Evolutionary conservation across 2,329 filamentous ascomycete genomes (phyloP).

Genomic region (Colletotrichum sp.): DNA sequence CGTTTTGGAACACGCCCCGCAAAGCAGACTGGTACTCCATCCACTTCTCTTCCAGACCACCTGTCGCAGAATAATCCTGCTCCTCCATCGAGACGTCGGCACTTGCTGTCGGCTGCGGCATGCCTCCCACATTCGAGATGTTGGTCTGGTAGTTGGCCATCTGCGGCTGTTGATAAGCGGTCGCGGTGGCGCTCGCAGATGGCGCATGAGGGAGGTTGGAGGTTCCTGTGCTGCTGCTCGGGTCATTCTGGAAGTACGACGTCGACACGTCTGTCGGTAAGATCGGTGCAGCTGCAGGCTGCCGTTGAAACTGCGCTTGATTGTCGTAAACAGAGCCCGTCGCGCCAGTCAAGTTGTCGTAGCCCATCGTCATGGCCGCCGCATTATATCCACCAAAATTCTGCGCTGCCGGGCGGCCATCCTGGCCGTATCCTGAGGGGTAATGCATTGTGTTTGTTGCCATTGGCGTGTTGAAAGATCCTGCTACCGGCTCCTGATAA

Average conservation of each 20-base stretch:
- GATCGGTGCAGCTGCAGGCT: constrained; percentile 79
- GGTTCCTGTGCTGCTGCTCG: constrained; percentile 64
- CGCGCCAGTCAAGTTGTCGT: constrained; percentile 41
- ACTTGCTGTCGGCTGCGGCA: constrained; percentile 42
- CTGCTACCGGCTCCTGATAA: constrained; percentile 59
- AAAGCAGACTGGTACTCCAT: constrained; percentile 67
- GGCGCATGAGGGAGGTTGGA: constrained; percentile 56
- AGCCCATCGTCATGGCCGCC: constrained; percentile 71
- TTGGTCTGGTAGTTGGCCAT: constrained; percentile 54
- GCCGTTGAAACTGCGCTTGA: constrained; percentile 77
- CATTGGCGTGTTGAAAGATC: constrained; percentile 62
- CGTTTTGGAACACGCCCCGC: constrained; percentile 73
- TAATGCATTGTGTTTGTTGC: constrained; percentile 61
- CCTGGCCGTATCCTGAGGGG: constrained; percentile 69
- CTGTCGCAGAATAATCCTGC: constrained; percentile 60
- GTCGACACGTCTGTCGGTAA: constrained; percentile 69
- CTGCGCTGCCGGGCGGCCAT: constrained; percentile 60
- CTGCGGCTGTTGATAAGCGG: constrained; percentile 70
- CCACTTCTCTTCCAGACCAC: constrained; percentile 71
- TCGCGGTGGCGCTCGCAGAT: constrained; percentile 50
- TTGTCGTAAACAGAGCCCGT: constrained; percentile 73
- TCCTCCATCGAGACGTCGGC: constrained; percentile 59
- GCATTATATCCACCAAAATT: constrained; percentile 64
- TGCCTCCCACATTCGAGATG: constrained; percentile 51
- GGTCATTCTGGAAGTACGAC: constrained; percentile 77